A percentile compares a stretch with the other conserved stretches of the same genome.
Evolutionary conservation across 768 basidiomycete genomes (phyloP).

Genomic region (Suillus lakei): DNA sequence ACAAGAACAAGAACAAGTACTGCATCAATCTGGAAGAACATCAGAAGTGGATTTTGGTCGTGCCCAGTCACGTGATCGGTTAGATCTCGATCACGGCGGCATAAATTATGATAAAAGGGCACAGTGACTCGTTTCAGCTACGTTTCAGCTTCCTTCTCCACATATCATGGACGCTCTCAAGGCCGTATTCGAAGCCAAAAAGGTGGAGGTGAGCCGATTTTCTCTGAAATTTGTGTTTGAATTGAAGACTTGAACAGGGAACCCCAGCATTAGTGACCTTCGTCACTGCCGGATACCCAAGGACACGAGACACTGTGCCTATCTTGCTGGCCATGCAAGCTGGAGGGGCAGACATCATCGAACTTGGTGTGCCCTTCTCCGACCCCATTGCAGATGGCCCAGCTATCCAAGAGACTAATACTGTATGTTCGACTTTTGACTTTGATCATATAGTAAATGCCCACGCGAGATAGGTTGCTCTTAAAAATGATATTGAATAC

Average conservation of each 20-base stretch:
- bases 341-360: constrained; percentile 92
- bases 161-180: constrained; percentile 33
- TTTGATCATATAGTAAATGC: background rate
- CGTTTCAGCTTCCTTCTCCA: background rate
- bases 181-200: constrained; percentile 32
- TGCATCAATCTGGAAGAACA: no score
- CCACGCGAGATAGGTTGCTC: constrained; percentile 63
- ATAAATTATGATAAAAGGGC: background rate
- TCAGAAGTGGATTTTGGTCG: no score
- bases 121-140: background rate
- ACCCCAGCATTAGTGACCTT: constrained; percentile 76
- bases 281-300: constrained; percentile 92
- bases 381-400: constrained; percentile 96
- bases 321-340: constrained; percentile 88
- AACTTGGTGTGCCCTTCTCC: constrained; percentile 92
- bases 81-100: background rate
- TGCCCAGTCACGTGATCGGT: background rate
- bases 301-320: constrained; percentile 75
- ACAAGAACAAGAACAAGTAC: no score
- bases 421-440: constrained; percentile 51
- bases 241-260: constrained; percentile 43
- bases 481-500: constrained; percentile 81
- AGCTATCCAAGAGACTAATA: constrained; percentile 89
- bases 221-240: no score
- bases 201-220: constrained; percentile 17